Evolutionary conservation across 768 basidiomycete species (phyloP).

Genomic region (Mycena haematopus): DNA sequence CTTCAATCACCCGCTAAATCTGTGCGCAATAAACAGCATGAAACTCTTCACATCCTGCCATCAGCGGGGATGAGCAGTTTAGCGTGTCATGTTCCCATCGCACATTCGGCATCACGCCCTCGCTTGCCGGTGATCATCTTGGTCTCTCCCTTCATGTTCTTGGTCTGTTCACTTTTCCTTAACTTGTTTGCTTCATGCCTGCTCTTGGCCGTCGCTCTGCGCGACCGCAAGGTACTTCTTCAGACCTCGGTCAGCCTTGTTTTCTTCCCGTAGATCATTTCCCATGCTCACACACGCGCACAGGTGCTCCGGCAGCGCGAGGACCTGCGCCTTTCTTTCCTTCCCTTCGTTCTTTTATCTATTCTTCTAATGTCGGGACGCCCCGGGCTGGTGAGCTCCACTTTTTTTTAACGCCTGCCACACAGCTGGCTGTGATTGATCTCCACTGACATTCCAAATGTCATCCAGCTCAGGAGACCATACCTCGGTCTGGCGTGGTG

Average conservation of each 20-base stretch:
- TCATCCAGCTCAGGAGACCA: conserved; percentile 16
- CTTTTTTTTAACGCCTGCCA: neutral
- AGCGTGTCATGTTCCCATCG: conserved; percentile 5
- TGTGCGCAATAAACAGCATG: too few relatives aligned
- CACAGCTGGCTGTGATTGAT: neutral
- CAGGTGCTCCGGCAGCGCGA: conserved; percentile 29
- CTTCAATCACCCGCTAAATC: neutral
- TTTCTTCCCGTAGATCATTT: neutral
- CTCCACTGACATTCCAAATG: conserved; percentile 7
- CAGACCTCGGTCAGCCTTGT: conserved; percentile 14
- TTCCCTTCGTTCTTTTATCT: conserved; percentile 15
- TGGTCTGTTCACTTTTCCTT: conserved; percentile 6
- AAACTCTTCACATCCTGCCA: neutral
- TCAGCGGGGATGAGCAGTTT: neutral
- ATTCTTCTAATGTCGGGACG: conserved; percentile 11
- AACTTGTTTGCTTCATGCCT: conserved; percentile 22
- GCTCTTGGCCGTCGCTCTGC: conserved; percentile 11
- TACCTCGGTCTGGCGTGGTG: conserved; percentile 5
- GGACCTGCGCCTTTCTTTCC: conserved; percentile 2
- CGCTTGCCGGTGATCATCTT: conserved; percentile 4
- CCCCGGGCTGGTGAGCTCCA: conserved; percentile 5
- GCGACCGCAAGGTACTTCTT: conserved; percentile 23
- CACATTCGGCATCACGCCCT: neutral
- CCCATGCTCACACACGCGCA: neutral
- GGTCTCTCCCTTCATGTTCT: conserved; percentile 26